A percentile compares a stretch with the other conserved stretches of the same genome.
Evolutionary conservation across 1,284 basidiomycete genomes (phyloP).

Genomic region (Pholiota adiposa): DNA sequence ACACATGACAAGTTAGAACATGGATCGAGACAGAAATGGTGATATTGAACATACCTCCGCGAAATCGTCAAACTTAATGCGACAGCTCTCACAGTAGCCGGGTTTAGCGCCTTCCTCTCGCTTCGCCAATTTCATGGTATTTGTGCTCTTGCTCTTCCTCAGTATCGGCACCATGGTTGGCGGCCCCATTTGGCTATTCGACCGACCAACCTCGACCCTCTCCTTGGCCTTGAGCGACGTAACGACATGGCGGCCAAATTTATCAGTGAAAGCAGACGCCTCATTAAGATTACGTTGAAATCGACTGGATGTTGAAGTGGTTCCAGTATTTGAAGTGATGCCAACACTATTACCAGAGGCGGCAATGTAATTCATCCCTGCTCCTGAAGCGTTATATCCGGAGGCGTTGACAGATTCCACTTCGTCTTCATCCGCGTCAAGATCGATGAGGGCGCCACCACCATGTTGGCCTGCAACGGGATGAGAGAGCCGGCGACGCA

Average conservation of each 20-base stretch:
- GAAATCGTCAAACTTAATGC: slow-evolving; percentile 90
- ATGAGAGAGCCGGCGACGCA: slow-evolving; percentile 54
- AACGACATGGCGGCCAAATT: slow-evolving; percentile 64
- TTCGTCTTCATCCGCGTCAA: slow-evolving; percentile 53
- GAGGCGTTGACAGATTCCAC: slow-evolving; percentile 67
- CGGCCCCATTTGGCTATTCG: slow-evolving; percentile 59
- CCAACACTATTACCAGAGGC: slow-evolving; percentile 96
- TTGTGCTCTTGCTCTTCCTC: slow-evolving; percentile 78
- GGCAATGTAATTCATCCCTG: slow-evolving; percentile 66
- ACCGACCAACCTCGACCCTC: slow-evolving; percentile 12
- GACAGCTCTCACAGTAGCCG: slow-evolving; percentile 98
- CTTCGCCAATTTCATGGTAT: slow-evolving; percentile 72
- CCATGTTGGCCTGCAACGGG: slow-evolving; percentile 33
- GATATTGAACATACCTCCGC: slow-evolving; percentile 59
- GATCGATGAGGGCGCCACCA: slow-evolving; percentile 51
- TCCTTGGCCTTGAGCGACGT: slow-evolving; percentile 56
- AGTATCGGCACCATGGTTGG: slow-evolving; percentile 60
- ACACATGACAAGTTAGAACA: slow-evolving; percentile 10
- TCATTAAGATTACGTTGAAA: slow-evolving; percentile 48
- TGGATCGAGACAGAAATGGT: not conserved
- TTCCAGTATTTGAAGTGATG: slow-evolving; percentile 87
- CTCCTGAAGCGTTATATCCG: slow-evolving; percentile 64
- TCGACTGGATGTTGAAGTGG: slow-evolving; percentile 76
- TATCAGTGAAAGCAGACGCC: slow-evolving; percentile 56
- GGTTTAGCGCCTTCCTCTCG: slow-evolving; percentile 89